A percentile compares a stretch with the other conserved stretches of the same genome.
These are phyloP conservation scores for Sporothrix schenckii DNA, from an alignment of 2,329 filamentous ascomycete genomes.

Conservation along the genomic window DNA sequence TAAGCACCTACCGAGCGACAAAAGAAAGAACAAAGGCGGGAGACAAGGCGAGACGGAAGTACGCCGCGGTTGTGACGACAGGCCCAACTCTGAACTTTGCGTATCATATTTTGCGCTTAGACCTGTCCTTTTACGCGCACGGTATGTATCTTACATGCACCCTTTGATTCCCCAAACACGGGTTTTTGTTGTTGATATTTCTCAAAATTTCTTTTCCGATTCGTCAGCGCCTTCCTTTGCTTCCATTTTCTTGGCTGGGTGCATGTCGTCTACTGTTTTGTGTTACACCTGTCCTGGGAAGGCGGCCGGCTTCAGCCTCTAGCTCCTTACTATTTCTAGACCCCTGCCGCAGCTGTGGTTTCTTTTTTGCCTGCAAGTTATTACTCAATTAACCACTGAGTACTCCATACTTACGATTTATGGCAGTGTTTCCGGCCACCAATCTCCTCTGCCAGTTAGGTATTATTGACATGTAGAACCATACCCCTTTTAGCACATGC, in stretches of 20 bases:
- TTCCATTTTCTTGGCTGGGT: conserved; percentile 10
- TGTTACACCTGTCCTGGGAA: conserved; percentile 9
- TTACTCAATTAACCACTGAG: too few relatives aligned
- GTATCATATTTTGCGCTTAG: neutral
- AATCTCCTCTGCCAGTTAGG: too few relatives aligned
- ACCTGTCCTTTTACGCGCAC: neutral
- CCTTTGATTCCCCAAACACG: neutral
- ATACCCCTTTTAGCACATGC: conserved; percentile 18
- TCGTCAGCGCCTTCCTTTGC: neutral
- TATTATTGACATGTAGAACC: neutral
- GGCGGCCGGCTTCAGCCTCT: conserved; percentile 7
- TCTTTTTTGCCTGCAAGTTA: too few relatives aligned
- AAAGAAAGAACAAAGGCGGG: neutral
- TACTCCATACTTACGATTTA: too few relatives aligned
- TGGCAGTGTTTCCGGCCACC: too few relatives aligned
- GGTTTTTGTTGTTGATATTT: too few relatives aligned
- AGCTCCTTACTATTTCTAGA: neutral
- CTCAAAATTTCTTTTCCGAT: neutral
- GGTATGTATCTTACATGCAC: neutral
- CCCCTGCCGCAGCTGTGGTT: neutral
- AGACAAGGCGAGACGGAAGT: conserved; percentile 9
- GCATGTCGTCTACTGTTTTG: neutral
- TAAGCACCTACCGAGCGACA: neutral
- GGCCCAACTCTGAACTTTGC: conserved; percentile 2
- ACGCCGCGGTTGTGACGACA: conserved; percentile 2